Base-by-base conservation (phyloP, 2,329 filamentous ascomycete species). In the Coniella lustricola region DNA sequence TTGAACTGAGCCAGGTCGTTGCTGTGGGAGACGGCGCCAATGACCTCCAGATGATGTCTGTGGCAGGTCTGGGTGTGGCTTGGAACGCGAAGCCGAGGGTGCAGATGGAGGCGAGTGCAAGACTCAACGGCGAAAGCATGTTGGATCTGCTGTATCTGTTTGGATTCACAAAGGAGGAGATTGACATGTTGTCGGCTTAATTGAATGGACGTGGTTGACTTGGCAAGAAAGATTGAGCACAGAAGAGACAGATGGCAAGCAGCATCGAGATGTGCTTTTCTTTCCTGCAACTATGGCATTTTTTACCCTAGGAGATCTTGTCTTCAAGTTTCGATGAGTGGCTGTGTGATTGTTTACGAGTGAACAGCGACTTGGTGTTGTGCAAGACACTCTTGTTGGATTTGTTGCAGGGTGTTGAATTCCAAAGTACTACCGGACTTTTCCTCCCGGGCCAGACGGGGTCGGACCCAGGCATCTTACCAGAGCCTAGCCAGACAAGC, bases 31-130 rank as follows among this genome's bases (percentile, higher is more conserved):
- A 93, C 63, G 88, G 87, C 7, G 87, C 87, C 33, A 93, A 93
- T 60, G 87, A 93, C 61, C 64, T 93, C 55, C 71, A 84, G 50
- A 93, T 93, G 87, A 81, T 93, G 74, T 75, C 73, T 8, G 76
- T 78, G 41, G 87, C 87, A 0, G 86, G 85, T 0, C 66, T 91
- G 33, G 88, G 87, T 17, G 82, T 93, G 3, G 87, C 87, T 2
- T 90, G 88, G 75, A 87, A 90, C 60, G 88, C 87, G 9, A 93
- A 93, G 71, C 85, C 87, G 2, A 75, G 81, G 50, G 87, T 93
- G 48, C 88, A 93, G 68, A 79, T 84, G 71, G 80, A 86, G 63
- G 87, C 87, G 2, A 80, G 82, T 22, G 81, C 82, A 13, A 74
- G 85, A 36, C 65, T 93, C 52, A 93, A 93, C 60, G 77, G 81